Evolutionary conservation across 179 eudicot species (phyloP).

Genomic region (Beta macrorhiza): DNA sequence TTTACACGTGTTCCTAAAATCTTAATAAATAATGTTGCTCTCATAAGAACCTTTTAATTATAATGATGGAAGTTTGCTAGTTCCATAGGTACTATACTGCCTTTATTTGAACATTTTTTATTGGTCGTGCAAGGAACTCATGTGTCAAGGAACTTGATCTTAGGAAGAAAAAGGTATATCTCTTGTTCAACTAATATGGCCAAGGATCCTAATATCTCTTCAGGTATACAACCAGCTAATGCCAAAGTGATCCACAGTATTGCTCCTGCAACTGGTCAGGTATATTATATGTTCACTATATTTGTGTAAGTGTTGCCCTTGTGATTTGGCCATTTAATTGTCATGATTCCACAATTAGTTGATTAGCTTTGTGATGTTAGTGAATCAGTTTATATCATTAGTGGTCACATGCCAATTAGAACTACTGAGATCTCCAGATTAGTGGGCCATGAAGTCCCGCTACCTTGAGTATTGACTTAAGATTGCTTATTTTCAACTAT

Average conservation of each 20-base stretch:
- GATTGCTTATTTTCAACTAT: no score
- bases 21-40: background rate
- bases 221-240: constrained; percentile 32
- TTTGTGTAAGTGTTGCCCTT: background rate
- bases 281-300: constrained; percentile 9
- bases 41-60: background rate
- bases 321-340: no score
- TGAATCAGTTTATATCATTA: no score
- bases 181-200: constrained; percentile 40
- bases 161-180: constrained; percentile 26
- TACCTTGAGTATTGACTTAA: no score
- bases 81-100: constrained; percentile 33
- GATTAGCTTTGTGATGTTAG: no score
- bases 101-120: constrained; percentile 24
- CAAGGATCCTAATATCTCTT: constrained; percentile 34
- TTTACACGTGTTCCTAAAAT: background rate
- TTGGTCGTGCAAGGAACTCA: constrained; percentile 25
- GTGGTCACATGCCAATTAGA: background rate
- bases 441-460: no score
- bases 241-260: constrained; percentile 69
- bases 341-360: no score
- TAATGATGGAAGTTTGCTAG: background rate
- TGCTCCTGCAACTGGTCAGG: constrained; percentile 88
- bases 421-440: no score
- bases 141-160: constrained; percentile 23